phyloP scores from a whole-genome alignment of 345 rosid species.

The Hirschfeldia incana region DNA sequence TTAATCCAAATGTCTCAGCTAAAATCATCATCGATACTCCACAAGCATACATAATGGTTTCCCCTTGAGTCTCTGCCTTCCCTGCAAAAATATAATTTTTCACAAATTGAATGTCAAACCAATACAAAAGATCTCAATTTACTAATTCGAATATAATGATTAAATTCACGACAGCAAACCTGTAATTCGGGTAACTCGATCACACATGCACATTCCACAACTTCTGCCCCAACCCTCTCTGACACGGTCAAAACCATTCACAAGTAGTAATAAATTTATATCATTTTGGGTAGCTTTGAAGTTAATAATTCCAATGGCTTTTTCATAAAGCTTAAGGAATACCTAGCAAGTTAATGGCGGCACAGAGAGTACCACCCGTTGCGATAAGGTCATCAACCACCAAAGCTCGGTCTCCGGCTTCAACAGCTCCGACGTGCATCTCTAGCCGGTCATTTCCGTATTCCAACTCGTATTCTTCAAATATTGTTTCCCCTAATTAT shows the following conservation, averaged over 20 bases:
- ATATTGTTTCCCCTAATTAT: constrained; percentile 73
- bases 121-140: constrained; percentile 29
- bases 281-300: background rate
- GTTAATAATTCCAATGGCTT: background rate
- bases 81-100: constrained; percentile 44
- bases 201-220: constrained; percentile 85
- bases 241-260: background rate
- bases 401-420: constrained; percentile 71
- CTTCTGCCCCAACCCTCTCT: constrained; percentile 94
- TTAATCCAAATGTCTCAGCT: constrained; percentile 7
- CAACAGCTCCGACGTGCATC: constrained; percentile 93
- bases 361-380: constrained; percentile 94
- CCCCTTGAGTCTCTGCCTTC: constrained; percentile 64
- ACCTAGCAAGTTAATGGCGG: constrained; percentile 94
- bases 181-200: constrained; percentile 81
- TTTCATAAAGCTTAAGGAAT: background rate
- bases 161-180: constrained; percentile 49
- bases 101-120: constrained; percentile 36
- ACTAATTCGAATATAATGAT: constrained; percentile 25
- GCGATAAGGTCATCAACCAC: constrained; percentile 93
- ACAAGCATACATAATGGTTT: constrained; percentile 72
- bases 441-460: constrained; percentile 87
- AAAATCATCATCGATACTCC: constrained; percentile 54
- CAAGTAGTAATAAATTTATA: background rate
- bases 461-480: constrained; percentile 81